Evolutionary conservation across 2,329 filamentous ascomycete genomes (phyloP).

Genomic region (Talaromyces amestolkiae): DNA sequence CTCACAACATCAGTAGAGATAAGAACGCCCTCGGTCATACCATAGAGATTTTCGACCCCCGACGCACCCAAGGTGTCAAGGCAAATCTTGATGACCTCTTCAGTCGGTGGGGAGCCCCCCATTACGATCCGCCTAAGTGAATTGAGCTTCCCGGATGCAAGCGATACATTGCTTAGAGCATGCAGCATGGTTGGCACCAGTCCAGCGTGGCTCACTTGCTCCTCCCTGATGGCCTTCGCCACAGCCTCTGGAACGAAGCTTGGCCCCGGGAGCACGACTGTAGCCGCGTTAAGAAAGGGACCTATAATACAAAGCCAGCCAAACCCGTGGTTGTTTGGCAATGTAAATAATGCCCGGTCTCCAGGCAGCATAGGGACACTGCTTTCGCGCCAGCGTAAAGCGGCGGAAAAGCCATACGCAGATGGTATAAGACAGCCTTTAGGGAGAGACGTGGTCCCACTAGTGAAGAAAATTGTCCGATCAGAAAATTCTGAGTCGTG

Average conservation of each 20-base stretch:
- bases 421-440: slow-evolving; percentile 6
- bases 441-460: background rate
- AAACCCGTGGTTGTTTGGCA: slow-evolving; percentile 6
- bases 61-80: slow-evolving; percentile 5
- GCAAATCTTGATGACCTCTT: slow-evolving; percentile 3
- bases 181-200: slow-evolving; percentile 1
- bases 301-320: slow-evolving; percentile 1
- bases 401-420: background rate
- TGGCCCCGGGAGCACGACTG: background rate
- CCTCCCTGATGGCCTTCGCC: slow-evolving; percentile 3
- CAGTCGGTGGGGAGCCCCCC: background rate
- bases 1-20: background rate
- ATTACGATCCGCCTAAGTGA: background rate
- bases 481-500: background rate
- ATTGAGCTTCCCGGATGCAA: slow-evolving; percentile 1
- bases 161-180: background rate
- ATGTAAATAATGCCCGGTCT: slow-evolving; percentile 5
- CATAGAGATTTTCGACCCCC: slow-evolving; percentile 1
- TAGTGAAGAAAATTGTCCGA: slow-evolving; percentile 3
- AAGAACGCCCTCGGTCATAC: background rate
- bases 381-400: slow-evolving; percentile 6
- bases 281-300: background rate
- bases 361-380: background rate
- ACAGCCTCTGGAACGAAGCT: slow-evolving; percentile 5
- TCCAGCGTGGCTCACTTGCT: slow-evolving; percentile 7